phyloP scores from a whole-genome alignment of 2,329 filamentous ascomycete species.

The Metarhizium robertsii region DNA sequence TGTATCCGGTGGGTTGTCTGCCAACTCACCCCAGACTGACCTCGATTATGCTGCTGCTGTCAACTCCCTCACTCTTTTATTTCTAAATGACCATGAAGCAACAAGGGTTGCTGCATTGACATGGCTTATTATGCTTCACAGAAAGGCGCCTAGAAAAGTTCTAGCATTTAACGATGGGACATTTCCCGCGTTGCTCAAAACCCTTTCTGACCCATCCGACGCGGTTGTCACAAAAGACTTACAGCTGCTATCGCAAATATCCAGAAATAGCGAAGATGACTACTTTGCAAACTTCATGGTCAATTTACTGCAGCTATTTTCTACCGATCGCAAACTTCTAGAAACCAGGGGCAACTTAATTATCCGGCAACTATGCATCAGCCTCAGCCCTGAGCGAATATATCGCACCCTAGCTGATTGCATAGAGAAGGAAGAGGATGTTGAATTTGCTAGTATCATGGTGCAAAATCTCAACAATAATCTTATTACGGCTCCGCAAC shows the following conservation, averaged over 20 bases:
- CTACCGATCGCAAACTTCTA: conserved; percentile 81
- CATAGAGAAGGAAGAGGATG: conserved; percentile 93
- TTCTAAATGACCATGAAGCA: conserved; percentile 93
- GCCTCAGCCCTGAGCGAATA: conserved; percentile 86
- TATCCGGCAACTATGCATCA: conserved; percentile 88
- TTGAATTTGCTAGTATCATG: conserved; percentile 99
- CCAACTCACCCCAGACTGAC: conserved; percentile 47
- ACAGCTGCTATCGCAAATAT: conserved; percentile 90
- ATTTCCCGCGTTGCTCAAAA: conserved; percentile 92
- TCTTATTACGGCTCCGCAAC: conserved; percentile 89
- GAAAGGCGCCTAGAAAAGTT: conserved; percentile 87
- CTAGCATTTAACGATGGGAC: conserved; percentile 95
- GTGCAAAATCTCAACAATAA: conserved; percentile 99
- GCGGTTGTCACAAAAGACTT: conserved; percentile 92
- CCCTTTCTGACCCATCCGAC: conserved; percentile 88
- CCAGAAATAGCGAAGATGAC: conserved; percentile 89
- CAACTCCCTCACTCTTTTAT: conserved; percentile 83
- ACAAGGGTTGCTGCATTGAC: conserved; percentile 88
- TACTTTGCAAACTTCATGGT: conserved; percentile 99
- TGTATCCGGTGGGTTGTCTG: conserved; percentile 31
- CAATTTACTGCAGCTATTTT: conserved; percentile 88
- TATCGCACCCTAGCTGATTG: conserved; percentile 94
- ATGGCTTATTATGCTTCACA: conserved; percentile 96
- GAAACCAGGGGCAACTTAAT: conserved; percentile 94
- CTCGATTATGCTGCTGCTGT: conserved; percentile 96